Conservation (phyloP, 495 filamentous ascomycete genomes). For the Hypoxylon fuscum region DNA sequence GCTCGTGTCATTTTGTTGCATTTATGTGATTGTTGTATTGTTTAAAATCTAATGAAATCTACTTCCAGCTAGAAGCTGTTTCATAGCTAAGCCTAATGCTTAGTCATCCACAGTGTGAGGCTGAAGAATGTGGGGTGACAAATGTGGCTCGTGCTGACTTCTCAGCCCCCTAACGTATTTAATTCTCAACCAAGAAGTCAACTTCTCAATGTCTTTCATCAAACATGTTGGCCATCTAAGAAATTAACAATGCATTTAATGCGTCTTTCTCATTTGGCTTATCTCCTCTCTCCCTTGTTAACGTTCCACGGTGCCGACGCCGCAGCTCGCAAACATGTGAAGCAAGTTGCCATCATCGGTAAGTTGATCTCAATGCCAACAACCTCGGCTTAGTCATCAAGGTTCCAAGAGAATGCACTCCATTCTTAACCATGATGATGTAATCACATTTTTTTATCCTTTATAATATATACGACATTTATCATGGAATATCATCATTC, state of each 20-base stretch:
- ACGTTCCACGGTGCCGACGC: background rate
- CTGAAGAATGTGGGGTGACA: no score
- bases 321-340: conserved; percentile 19
- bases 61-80: no score
- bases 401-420: background rate
- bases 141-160: no score
- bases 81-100: no score
- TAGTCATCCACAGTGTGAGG: no score
- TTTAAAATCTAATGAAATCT: no score
- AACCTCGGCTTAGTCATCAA: background rate
- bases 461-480: background rate
- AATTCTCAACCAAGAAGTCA: no score
- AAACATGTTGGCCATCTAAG: conserved; percentile 16
- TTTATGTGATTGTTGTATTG: no score
- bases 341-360: conserved; percentile 59
- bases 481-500: background rate
- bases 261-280: conserved; percentile 1
- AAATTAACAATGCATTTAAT: conserved; percentile 23
- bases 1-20: no score
- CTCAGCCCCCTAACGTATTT: no score
- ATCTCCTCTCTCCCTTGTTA: background rate
- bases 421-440: background rate
- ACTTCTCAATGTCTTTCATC: conserved; percentile 12
- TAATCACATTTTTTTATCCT: background rate
- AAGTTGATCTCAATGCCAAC: no score